phyloP scores from a whole-genome alignment of 495 filamentous ascomycete species.

The Coniosporium apollinis region DNA sequence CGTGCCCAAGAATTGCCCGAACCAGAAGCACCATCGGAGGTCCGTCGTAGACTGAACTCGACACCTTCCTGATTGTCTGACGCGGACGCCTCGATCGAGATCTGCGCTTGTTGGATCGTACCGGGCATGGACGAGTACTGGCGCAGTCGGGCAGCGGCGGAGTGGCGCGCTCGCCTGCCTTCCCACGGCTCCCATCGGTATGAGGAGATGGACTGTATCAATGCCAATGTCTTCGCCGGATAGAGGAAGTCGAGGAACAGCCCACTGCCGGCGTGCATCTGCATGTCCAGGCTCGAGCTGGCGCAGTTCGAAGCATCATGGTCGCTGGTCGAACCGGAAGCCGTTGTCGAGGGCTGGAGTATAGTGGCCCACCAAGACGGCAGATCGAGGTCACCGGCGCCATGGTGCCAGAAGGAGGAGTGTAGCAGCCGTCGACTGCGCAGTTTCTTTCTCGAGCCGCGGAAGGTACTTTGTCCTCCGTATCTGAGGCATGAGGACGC shows the following conservation, averaged over 20 bases:
- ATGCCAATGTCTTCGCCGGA: slow-evolving; percentile 33
- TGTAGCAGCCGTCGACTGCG: slow-evolving; percentile 44
- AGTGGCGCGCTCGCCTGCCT: slow-evolving; percentile 11
- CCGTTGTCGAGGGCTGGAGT: not conserved
- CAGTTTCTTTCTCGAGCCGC: slow-evolving; percentile 34
- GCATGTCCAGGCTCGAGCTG: not conserved
- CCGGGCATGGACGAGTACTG: slow-evolving; percentile 9
- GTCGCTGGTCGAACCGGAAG: too few species aligned
- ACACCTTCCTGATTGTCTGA: too few species aligned
- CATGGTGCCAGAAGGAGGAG: slow-evolving; percentile 51
- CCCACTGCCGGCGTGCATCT: slow-evolving; percentile 5
- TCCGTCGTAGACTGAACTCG: too few species aligned
- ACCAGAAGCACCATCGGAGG: too few species aligned
- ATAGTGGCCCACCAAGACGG: slow-evolving; percentile 22
- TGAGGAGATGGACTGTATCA: slow-evolving; percentile 24
- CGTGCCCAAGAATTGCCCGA: too few species aligned
- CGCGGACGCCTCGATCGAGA: not conserved
- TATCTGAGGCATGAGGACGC: slow-evolving; percentile 60
- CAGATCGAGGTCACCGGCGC: slow-evolving; percentile 38
- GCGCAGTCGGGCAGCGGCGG: slow-evolving; percentile 6
- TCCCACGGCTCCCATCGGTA: slow-evolving; percentile 10
- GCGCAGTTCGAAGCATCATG: too few species aligned
- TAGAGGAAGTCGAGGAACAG: slow-evolving; percentile 48
- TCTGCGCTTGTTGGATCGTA: not conserved
- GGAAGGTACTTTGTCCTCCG: slow-evolving; percentile 51